Conservation (phyloP, 2,329 filamentous ascomycete species). For the Tolypocladium guangdongense region DNA sequence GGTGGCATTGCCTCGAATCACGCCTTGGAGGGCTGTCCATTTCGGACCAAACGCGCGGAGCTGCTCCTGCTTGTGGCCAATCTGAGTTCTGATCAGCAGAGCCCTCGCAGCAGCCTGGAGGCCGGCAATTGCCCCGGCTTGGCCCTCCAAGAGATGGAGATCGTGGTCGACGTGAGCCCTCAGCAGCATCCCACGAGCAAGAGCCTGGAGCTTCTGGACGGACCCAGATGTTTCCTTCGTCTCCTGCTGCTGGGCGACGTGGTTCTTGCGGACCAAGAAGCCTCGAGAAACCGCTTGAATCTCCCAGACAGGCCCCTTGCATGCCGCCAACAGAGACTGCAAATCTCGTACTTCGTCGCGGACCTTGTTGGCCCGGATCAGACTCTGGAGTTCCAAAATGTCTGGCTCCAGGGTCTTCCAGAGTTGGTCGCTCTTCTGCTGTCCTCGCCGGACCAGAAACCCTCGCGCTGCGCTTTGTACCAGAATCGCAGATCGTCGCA, state of each 20-base stretch:
- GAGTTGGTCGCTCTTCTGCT: constrained; percentile 51
- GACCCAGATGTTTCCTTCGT: constrained; percentile 39
- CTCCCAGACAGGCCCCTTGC: constrained; percentile 51
- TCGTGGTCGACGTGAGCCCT: constrained; percentile 46
- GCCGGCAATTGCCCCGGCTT: constrained; percentile 37
- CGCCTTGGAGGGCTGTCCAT: constrained; percentile 34
- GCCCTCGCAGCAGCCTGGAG: constrained; percentile 60
- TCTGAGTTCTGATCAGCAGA: constrained; percentile 44
- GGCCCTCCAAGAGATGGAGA: constrained; percentile 37
- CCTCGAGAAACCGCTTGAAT: constrained; percentile 59
- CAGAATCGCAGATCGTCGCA: constrained; percentile 68
- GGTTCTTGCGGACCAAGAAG: constrained; percentile 49
- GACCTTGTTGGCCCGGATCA: constrained; percentile 59
- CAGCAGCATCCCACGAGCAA: constrained; percentile 54
- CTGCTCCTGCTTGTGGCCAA: constrained; percentile 37
- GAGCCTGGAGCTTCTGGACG: constrained; percentile 52
- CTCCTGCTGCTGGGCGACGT: constrained; percentile 44
- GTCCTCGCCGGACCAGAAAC: constrained; percentile 55
- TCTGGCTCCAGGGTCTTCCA: constrained; percentile 62
- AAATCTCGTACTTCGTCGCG: constrained; percentile 46
- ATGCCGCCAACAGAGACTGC: constrained; percentile 48
- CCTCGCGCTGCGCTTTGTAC: constrained; percentile 74
- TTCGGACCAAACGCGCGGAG: constrained; percentile 37
- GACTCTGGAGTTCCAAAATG: constrained; percentile 70
- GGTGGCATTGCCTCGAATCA: constrained; percentile 34